phyloP scores from a whole-genome alignment of 805 yeast species.

The Candida quercuum region DNA sequence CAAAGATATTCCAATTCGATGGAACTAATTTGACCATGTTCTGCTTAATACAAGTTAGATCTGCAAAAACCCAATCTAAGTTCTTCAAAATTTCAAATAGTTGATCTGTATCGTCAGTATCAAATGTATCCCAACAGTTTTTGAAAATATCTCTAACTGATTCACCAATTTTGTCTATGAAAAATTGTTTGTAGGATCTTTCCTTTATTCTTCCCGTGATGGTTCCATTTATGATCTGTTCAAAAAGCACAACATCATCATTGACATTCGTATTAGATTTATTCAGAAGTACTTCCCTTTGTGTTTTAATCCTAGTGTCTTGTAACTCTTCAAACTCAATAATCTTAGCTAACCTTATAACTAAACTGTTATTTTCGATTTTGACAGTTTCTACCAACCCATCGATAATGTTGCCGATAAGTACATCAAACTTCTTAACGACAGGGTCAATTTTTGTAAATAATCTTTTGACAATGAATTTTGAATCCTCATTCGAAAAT shows the following conservation, averaged over 20 bases:
- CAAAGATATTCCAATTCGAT: conserved; percentile 64
- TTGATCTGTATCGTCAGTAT: conserved; percentile 30
- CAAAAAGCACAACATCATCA: conserved; percentile 25
- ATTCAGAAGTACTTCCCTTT: conserved; percentile 27
- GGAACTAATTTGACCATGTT: conserved; percentile 63
- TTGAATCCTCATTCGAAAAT: conserved; percentile 55
- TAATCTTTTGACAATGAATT: conserved; percentile 57
- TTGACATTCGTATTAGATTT: conserved; percentile 25
- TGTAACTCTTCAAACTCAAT: conserved; percentile 77
- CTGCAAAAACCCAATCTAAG: conserved; percentile 80
- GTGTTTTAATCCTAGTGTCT: conserved; percentile 51
- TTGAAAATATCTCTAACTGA: conserved; percentile 64
- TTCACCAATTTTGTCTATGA: conserved; percentile 51
- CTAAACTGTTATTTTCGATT: conserved; percentile 59
- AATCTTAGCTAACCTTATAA: conserved; percentile 68
- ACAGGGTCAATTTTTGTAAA: conserved; percentile 37
- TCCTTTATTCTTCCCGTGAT: conserved; percentile 37
- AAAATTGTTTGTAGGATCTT: conserved; percentile 58
- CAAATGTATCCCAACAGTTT: conserved; percentile 53
- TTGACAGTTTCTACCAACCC: conserved; percentile 70
- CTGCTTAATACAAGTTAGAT: conserved; percentile 58
- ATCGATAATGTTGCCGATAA: conserved; percentile 61
- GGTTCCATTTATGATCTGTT: conserved; percentile 36
- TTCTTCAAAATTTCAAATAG: conserved; percentile 59
- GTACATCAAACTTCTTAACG: conserved; percentile 53